These are phyloP conservation scores for Starmerella tilneyi DNA, from an alignment of 805 yeast genomes.

Conservation along the genomic window DNA sequence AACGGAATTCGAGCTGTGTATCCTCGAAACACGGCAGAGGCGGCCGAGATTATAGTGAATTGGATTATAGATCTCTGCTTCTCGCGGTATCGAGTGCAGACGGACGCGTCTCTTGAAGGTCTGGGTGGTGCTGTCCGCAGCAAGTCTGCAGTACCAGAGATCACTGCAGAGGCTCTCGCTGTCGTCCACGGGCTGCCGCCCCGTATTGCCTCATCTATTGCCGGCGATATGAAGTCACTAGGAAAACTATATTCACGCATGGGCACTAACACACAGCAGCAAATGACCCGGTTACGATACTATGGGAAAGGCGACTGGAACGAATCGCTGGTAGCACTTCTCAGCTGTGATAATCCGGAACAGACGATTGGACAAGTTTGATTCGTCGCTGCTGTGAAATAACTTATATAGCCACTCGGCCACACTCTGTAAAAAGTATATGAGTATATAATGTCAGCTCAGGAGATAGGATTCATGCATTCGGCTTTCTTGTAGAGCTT, in stretches of 20 bases:
- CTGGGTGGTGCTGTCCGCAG: conserved; percentile 13
- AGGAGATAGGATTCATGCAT: too few species aligned
- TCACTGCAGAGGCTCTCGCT: conserved; percentile 14
- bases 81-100: conserved; percentile 12
- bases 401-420: too few species aligned
- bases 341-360: conserved; percentile 12
- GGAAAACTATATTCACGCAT: conserved; percentile 9
- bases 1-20: conserved; percentile 13
- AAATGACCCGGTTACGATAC: conserved; percentile 6
- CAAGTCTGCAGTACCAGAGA: conserved; percentile 11
- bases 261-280: conserved; percentile 10
- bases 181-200: conserved; percentile 20
- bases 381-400: too few species aligned
- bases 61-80: conserved; percentile 16
- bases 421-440: too few species aligned
- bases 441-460: too few species aligned
- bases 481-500: too few species aligned
- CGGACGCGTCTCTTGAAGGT: conserved; percentile 7
- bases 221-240: conserved; percentile 8
- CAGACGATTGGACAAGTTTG: conserved; percentile 3
- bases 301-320: conserved; percentile 21
- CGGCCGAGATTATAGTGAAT: conserved; percentile 18
- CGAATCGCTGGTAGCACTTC: conserved; percentile 10
- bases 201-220: conserved; percentile 17
- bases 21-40: conserved; percentile 15